Conservation (phyloP, 768 basidiomycete genomes). For the Hygrophoropsis aurantiaca region DNA sequence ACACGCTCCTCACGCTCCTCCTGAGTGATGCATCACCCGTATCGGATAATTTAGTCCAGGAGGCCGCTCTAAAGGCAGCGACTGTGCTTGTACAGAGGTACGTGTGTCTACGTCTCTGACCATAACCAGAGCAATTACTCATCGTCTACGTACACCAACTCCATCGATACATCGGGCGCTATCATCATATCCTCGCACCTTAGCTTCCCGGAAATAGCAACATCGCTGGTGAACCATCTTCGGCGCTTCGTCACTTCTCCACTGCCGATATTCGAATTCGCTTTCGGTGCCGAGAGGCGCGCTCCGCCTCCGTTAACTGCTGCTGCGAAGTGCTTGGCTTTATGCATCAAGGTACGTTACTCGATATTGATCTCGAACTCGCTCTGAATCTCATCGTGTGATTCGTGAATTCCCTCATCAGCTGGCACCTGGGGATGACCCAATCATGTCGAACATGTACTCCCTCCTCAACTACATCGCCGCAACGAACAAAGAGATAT, state of each 20-base stretch:
- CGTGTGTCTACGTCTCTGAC: no score
- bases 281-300: slow-evolving; percentile 70
- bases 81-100: slow-evolving; percentile 85
- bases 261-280: slow-evolving; percentile 83
- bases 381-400: no score
- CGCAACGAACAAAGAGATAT: slow-evolving; percentile 75
- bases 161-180: no score
- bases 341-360: slow-evolving; percentile 82
- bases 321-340: slow-evolving; percentile 86
- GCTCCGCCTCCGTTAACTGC: slow-evolving; percentile 79
- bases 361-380: neutral
- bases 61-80: slow-evolving; percentile 85
- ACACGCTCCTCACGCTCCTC: slow-evolving; percentile 67
- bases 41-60: slow-evolving; percentile 81
- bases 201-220: slow-evolving; percentile 82
- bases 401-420: slow-evolving; percentile 29
- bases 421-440: slow-evolving; percentile 85
- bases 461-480: slow-evolving; percentile 92
- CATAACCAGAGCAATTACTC: no score
- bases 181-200: neutral
- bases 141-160: no score
- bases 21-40: slow-evolving; percentile 81
- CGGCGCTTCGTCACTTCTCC: slow-evolving; percentile 89
- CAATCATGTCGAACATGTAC: slow-evolving; percentile 94
- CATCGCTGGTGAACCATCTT: slow-evolving; percentile 72